Conservation (phyloP, 2,329 filamentous ascomycete genomes). For the Hypoxylon sp. region DNA sequence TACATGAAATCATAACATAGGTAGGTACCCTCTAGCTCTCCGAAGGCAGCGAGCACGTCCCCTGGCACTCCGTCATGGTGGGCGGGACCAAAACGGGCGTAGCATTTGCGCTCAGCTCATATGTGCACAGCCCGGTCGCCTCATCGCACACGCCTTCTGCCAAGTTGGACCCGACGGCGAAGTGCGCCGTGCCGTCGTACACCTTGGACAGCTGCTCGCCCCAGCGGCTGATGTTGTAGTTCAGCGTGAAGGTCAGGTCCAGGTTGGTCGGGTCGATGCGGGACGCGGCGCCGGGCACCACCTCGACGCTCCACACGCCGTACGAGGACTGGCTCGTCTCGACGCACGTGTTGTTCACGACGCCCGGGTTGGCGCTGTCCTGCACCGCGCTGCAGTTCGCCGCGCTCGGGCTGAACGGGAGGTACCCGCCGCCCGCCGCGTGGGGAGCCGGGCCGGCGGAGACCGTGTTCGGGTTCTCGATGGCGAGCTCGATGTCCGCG, state of each 20-base stretch:
- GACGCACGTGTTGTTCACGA: slow-evolving; percentile 1
- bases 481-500: slow-evolving; percentile 18
- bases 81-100: slow-evolving; percentile 20
- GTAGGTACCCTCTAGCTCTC: not conserved
- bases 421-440: slow-evolving; percentile 38
- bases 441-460: slow-evolving; percentile 34
- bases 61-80: slow-evolving; percentile 30
- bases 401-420: slow-evolving; percentile 34
- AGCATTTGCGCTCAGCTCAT: not conserved
- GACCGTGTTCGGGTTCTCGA: slow-evolving; percentile 40
- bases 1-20: not conserved
- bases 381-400: slow-evolving; percentile 30
- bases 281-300: not conserved
- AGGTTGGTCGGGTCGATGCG: slow-evolving; percentile 3
- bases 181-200: slow-evolving; percentile 31
- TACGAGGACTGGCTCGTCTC: slow-evolving; percentile 27
- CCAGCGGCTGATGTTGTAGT: slow-evolving; percentile 36
- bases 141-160: not conserved
- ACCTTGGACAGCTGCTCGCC: slow-evolving; percentile 24
- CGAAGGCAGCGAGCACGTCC: slow-evolving; percentile 28
- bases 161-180: slow-evolving; percentile 25
- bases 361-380: not conserved
- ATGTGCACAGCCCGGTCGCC: slow-evolving; percentile 3
- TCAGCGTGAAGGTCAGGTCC: slow-evolving; percentile 22
- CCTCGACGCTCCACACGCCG: slow-evolving; percentile 26